A percentile compares a stretch with the other conserved stretches of the same genome.
Evolutionary conservation across 805 yeast genomes (phyloP).

Genomic region (Aciculoconidium aculeatum): DNA sequence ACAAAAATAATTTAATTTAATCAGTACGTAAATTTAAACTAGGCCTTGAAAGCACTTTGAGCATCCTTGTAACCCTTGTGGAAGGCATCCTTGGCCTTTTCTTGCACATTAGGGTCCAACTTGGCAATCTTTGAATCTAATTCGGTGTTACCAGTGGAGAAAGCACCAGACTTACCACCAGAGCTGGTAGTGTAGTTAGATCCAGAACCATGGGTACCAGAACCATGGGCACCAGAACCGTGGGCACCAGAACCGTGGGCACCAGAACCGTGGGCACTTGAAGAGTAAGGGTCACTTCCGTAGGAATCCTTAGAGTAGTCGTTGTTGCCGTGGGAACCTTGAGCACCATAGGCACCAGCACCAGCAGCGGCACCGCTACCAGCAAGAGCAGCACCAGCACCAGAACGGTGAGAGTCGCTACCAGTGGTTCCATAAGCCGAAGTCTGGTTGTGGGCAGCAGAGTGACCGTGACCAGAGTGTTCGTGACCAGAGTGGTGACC

Average conservation of each 20-base stretch:
- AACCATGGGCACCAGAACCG: slow-evolving; percentile 8
- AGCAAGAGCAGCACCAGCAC: slow-evolving; percentile 4
- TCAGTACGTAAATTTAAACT: not conserved
- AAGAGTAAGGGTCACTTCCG: slow-evolving; percentile 12
- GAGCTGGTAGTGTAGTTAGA: slow-evolving; percentile 1
- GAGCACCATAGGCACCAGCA: slow-evolving; percentile 7
- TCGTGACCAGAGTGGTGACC: too few species aligned
- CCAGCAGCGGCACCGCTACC: slow-evolving; percentile 9
- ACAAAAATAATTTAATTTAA: too few species aligned
- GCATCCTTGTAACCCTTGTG: slow-evolving; percentile 36
- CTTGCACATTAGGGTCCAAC: slow-evolving; percentile 29
- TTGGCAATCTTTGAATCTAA: slow-evolving; percentile 31
- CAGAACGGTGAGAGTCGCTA: slow-evolving; percentile 9
- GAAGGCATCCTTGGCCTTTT: slow-evolving; percentile 36
- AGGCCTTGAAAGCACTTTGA: slow-evolving; percentile 18
- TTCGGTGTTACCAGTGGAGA: slow-evolving; percentile 31
- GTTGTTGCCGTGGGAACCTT: slow-evolving; percentile 3
- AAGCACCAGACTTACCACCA: slow-evolving; percentile 10
- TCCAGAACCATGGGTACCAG: slow-evolving; percentile 6
- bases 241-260: slow-evolving; percentile 8
- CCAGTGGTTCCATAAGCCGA: slow-evolving; percentile 9
- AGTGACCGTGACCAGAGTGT: slow-evolving; percentile 1
- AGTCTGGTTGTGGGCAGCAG: slow-evolving; percentile 4
- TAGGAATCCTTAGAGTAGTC: slow-evolving; percentile 8
- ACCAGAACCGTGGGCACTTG: slow-evolving; percentile 11